Conservation (phyloP, 1,284 basidiomycete genomes). For the Phenoliferia sp. region DNA sequence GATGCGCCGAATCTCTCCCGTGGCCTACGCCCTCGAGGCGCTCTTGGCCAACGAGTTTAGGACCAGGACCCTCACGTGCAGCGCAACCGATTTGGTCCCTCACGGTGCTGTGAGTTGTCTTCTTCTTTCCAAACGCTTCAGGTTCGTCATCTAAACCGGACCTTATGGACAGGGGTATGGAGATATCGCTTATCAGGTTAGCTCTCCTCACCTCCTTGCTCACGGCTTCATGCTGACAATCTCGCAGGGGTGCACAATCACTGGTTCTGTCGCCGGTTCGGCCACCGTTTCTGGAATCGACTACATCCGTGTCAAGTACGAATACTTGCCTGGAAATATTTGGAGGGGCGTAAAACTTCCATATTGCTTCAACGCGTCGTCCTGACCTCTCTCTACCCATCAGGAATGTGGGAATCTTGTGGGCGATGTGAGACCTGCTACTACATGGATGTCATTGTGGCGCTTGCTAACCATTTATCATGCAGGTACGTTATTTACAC, state of each 20-base stretch:
- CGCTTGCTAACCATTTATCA: too few relatives aligned
- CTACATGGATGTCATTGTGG: neutral
- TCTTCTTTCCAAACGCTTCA: too few relatives aligned
- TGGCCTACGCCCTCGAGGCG: neutral
- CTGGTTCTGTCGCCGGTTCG: slow-evolving; percentile 42
- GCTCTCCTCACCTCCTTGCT: too few relatives aligned
- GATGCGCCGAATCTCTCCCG: slow-evolving; percentile 9
- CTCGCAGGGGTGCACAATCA: slow-evolving; percentile 43
- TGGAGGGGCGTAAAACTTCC: too few relatives aligned
- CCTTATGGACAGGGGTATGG: slow-evolving; percentile 17
- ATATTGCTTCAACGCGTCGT: too few relatives aligned
- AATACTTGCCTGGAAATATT: slow-evolving; percentile 40
- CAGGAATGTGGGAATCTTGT: slow-evolving; percentile 48
- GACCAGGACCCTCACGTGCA: slow-evolving; percentile 1
- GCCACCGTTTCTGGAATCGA: slow-evolving; percentile 38
- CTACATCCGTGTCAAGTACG: slow-evolving; percentile 41
- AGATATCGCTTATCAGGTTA: slow-evolving; percentile 30
- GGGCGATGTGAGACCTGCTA: slow-evolving; percentile 40
- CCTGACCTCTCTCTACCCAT: too few relatives aligned
- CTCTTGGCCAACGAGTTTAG: slow-evolving; percentile 24
- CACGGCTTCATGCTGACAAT: too few relatives aligned
- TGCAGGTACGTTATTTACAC: slow-evolving; percentile 40
- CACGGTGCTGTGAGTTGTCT: slow-evolving; percentile 6
- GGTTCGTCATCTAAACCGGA: neutral
- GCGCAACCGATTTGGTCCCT: slow-evolving; percentile 10